phyloP scores from a whole-genome alignment of 768 basidiomycete species.

The Lentinula lateritia region DNA sequence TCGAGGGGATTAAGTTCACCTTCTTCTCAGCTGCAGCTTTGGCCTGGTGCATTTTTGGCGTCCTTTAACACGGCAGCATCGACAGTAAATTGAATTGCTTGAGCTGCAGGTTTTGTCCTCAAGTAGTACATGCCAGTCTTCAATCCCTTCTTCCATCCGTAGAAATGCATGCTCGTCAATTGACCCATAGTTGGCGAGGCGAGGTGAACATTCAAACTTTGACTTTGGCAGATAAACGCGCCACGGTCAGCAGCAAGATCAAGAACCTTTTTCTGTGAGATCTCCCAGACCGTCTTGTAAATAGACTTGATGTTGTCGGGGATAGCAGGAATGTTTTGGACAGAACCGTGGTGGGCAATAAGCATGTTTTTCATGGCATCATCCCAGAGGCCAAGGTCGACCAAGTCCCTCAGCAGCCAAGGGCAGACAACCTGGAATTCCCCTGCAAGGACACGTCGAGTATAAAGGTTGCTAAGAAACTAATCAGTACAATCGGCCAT shows the following conservation, averaged over 20 bases:
- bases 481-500: not conserved
- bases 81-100: slow-evolving; percentile 97
- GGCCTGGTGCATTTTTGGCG: slow-evolving; percentile 43
- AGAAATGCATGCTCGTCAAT: slow-evolving; percentile 95
- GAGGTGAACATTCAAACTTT: slow-evolving; percentile 91
- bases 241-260: slow-evolving; percentile 99
- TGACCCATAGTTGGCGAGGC: slow-evolving; percentile 87
- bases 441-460: slow-evolving; percentile 96
- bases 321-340: slow-evolving; percentile 84
- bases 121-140: slow-evolving; percentile 99
- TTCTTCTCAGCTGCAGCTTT: slow-evolving; percentile 17
- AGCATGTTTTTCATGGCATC: slow-evolving; percentile 99
- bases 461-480: slow-evolving; percentile 84
- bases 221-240: slow-evolving; percentile 95
- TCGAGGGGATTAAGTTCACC: not conserved
- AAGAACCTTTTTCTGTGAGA: slow-evolving; percentile 96
- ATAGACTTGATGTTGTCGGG: slow-evolving; percentile 92
- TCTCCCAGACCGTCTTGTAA: slow-evolving; percentile 99
- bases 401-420: slow-evolving; percentile 97
- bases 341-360: slow-evolving; percentile 90
- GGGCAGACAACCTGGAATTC: slow-evolving; percentile 99
- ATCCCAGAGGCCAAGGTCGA: slow-evolving; percentile 92
- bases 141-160: slow-evolving; percentile 99
- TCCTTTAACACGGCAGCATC: slow-evolving; percentile 74
- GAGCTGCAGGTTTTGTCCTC: slow-evolving; percentile 88